Percentiles rank a stretch among this genome's conserved stretches.
phyloP scores from a whole-genome alignment of 2,329 filamentous ascomycete genomes.

The Ceratocystis alfenasii region DNA sequence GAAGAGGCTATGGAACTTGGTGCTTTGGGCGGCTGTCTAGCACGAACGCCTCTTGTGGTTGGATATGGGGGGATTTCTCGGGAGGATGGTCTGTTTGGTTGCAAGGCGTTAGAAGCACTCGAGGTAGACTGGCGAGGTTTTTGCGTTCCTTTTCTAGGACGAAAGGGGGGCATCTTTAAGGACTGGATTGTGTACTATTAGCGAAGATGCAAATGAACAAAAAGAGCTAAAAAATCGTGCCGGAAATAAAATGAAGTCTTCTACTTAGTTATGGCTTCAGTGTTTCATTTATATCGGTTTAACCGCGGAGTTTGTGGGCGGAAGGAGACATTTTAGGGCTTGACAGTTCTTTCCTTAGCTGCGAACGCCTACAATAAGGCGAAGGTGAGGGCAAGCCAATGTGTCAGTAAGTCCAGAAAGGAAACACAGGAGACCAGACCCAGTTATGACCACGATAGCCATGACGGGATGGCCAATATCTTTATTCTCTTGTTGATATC shows the following conservation, averaged over 20 bases:
- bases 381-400: neutral
- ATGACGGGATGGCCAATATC: neutral
- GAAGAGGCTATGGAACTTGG: neutral
- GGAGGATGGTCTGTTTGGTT: neutral
- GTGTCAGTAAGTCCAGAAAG: neutral
- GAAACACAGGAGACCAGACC: neutral
- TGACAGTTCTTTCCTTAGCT: neutral
- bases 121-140: neutral
- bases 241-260: neutral
- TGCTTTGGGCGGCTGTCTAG: neutral
- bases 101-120: neutral
- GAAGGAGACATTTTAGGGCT: constrained; percentile 4
- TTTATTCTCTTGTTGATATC: neutral
- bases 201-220: neutral
- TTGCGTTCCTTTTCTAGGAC: neutral
- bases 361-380: neutral
- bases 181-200: too few species aligned
- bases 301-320: neutral
- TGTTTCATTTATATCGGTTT: too few species aligned
- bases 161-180: neutral
- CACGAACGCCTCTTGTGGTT: neutral
- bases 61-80: neutral
- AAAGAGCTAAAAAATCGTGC: neutral
- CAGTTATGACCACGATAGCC: neutral
- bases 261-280: neutral